Base-by-base conservation (phyloP, 805 yeast genomes). In the Scheffersomyces lignosus region DNA sequence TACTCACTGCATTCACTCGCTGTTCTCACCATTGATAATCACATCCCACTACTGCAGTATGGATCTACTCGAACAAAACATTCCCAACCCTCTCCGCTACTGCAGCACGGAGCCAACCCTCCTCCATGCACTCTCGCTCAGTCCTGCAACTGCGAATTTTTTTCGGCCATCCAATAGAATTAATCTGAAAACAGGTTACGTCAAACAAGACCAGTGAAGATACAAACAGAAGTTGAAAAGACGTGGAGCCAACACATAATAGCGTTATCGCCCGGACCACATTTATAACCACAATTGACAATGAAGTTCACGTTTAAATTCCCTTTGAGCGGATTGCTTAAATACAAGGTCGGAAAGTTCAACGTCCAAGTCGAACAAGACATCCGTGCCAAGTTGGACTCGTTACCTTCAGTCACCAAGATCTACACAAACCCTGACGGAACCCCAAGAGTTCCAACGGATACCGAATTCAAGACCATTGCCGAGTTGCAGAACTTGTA, bases 381-480 rank as follows among this genome's bases (percentile, higher is more conserved):
- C 39, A 80, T 85, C 45, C 73, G 87, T 44, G 60, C 69, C 47
- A 70, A 77, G 49, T 72, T 87, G 49, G 81, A 79, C 52, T 58
- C 77, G 16, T 70, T 85, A 37, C 83, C 89, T 17, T 73, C 80
- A 18, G 76, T 83, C 22, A 75, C 82, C 38, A 75, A 79, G 55
- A 70, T 84, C 46, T 87, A 80, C 60, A 78, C 81, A 55, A 82
- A 83, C 58, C 75, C 83, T 33, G 91, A 87, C 56, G 95, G 95
- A 5, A 66, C 87, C 8, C 76, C 82, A 36, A 73, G 89, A 47
- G 75, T 70, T 15, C 91, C 89, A 33, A 60, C 73, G 18, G 95
- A 87, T 52, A 62, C 65, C 27, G 93, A 87, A 64, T 72, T 85
- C 53, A 79, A 83, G 60, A 77, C 78, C 31, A 77, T 86, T 38